Percentiles rank a stretch among this genome's conserved stretches.
These are phyloP conservation scores for Ascosphaera apis DNA, from an alignment of 2,329 filamentous ascomycete species.

Conservation along the genomic window DNA sequence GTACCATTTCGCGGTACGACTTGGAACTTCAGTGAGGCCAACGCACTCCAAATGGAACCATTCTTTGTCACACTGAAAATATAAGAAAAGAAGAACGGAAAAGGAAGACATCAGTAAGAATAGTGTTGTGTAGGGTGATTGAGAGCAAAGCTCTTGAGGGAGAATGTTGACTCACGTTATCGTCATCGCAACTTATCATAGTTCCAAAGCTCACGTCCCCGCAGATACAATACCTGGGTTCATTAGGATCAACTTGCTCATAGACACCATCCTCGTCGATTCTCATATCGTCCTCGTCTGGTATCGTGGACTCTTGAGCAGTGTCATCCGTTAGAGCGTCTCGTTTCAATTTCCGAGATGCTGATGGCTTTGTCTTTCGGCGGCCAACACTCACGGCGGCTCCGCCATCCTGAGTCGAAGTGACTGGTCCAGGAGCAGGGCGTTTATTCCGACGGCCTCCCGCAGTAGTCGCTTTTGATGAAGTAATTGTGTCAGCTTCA, in stretches of 20 bases:
- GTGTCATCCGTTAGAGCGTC: conserved; percentile 16
- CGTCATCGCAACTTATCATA: conserved; percentile 44
- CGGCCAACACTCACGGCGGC: conserved; percentile 38
- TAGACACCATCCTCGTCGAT: conserved; percentile 25
- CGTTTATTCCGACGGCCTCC: conserved; percentile 29
- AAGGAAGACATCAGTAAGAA: neutral
- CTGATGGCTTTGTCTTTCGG: conserved; percentile 30
- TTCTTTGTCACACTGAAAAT: conserved; percentile 34
- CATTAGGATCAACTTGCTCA: conserved; percentile 34
- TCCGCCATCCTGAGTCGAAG: conserved; percentile 32
- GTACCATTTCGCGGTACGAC: conserved; percentile 41
- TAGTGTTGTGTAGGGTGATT: neutral
- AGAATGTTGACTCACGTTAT: conserved; percentile 19
- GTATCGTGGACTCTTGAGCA: conserved; percentile 8
- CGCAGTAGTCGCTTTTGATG: conserved; percentile 9
- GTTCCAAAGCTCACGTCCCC: conserved; percentile 39
- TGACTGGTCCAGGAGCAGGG: conserved; percentile 36
- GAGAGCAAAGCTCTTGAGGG: neutral
- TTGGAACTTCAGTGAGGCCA: conserved; percentile 32
- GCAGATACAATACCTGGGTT: conserved; percentile 41
- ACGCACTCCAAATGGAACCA: conserved; percentile 45
- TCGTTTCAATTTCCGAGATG: conserved; percentile 15
- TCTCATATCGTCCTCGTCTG: conserved; percentile 15
- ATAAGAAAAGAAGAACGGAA: neutral
- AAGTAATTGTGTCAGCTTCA: conserved; percentile 6